Evolutionary conservation across 768 basidiomycete genomes (phyloP), one percentile per base, ranked within the genome.

Genomic region (Suillus sp.): DNA sequence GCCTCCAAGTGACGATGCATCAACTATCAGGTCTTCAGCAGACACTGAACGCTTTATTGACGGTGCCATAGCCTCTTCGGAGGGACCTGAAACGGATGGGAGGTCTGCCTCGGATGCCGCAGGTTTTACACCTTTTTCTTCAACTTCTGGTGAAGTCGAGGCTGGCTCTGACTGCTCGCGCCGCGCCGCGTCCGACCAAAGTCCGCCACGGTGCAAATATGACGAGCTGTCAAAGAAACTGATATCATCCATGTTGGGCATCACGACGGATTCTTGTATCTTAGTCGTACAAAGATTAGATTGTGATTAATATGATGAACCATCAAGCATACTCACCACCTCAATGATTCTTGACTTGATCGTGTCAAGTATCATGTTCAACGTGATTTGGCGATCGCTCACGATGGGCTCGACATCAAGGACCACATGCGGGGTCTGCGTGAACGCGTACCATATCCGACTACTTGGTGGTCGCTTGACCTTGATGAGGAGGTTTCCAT

Each of bases 221-320:
- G 72, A 69, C 3, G 70, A 70, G 40, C 91, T 96, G 74, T 97
- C 91, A 73, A 96, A 99, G 83, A 95, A 98, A 14, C 95, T 83
- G 64, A 99, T 91, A 70, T 99, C 97, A 74, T 99, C 97, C 95
- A 98, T 97, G 77, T 97, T 93, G 6, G 97, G 97, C 73, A 96
- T 78, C 22, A 99, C 97, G 22, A 99, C 85, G 0, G 95, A 95
- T 68, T 99, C 96, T 68, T 87, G 84, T 62, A 99, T 92, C 96
- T 99, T 69, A 16, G 35, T 45, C 35, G 22, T 53, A 30, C 16
- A 4, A 35, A 60, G 84, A 60, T 94, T 89, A 92, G 93, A 72
- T 14, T n/a, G 7, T 34, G n/a, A 10, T 22, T 27, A 18, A 47
- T 20, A 13, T 4, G 65, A 18, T 30, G 51, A 6, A 37, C 13